phyloP scores from a whole-genome alignment of 345 rosid species.

The Aquilaria malaccensis region DNA sequence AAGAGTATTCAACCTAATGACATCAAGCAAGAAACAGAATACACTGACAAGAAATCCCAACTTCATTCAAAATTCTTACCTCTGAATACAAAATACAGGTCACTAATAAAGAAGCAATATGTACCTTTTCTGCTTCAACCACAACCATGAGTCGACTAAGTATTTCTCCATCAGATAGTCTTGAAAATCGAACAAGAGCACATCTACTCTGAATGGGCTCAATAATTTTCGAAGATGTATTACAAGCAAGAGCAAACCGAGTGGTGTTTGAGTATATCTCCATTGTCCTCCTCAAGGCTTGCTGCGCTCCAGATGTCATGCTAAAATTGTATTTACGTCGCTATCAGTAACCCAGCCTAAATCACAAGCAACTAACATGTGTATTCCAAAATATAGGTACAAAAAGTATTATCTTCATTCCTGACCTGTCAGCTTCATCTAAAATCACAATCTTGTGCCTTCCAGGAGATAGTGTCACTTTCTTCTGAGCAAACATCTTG shows the following conservation, averaged over 20 bases:
- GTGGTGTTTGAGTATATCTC: constrained; percentile 93
- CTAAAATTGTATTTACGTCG: constrained; percentile 21
- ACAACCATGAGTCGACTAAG: constrained; percentile 91
- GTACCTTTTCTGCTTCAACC: constrained; percentile 78
- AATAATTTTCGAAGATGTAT: constrained; percentile 75
- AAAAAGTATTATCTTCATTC: neutral
- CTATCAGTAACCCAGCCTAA: neutral
- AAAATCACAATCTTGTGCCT: constrained; percentile 85
- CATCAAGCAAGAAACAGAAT: neutral
- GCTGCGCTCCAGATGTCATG: constrained; percentile 99
- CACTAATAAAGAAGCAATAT: neutral
- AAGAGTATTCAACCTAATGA: too few relatives aligned
- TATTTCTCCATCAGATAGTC: constrained; percentile 87
- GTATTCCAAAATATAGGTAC: neutral
- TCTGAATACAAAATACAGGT: too few relatives aligned
- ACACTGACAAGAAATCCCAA: too few relatives aligned
- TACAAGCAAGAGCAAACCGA: constrained; percentile 97
- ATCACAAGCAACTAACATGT: too few relatives aligned
- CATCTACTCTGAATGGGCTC: constrained; percentile 99
- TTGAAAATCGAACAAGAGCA: constrained; percentile 90
- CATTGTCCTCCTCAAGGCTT: constrained; percentile 94
- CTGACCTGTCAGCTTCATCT: constrained; percentile 97
- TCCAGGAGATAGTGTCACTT: constrained; percentile 84
- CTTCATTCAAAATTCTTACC: neutral
- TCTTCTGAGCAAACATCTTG: constrained; percentile 99